Conservation (phyloP, 2,329 filamentous ascomycete species). For the Claviceps africana region DNA sequence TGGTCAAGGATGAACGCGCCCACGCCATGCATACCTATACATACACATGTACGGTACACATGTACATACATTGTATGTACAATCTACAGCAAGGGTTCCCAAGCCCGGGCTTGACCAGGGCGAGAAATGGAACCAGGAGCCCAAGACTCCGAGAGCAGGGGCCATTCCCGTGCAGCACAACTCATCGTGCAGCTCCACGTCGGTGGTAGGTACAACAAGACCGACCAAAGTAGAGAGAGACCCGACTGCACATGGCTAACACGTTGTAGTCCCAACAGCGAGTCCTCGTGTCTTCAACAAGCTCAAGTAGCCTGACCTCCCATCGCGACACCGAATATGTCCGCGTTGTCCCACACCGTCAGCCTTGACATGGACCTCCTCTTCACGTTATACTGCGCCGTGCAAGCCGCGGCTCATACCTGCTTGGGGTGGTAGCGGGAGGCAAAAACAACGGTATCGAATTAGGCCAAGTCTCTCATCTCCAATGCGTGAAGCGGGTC, state of each 20-base stretch:
- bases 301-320: not conserved
- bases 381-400: not conserved
- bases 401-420: not conserved
- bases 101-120: not conserved
- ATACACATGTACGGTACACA: not conserved
- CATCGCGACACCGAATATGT: not conserved
- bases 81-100: not conserved
- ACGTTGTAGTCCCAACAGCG: not conserved
- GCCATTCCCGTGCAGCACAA: not conserved
- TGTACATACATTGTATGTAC: not conserved
- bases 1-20: too few species aligned
- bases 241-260: not conserved
- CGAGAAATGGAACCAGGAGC: not conserved
- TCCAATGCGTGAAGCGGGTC: not conserved
- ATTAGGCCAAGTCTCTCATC: not conserved
- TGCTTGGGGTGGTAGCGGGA: constrained; percentile 5
- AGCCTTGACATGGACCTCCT: not conserved
- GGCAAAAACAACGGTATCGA: not conserved
- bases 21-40: not conserved
- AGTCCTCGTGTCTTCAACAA: not conserved
- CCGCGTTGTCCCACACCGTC: not conserved
- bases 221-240: too few species aligned
- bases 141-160: not conserved
- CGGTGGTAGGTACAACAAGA: not conserved
- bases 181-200: not conserved